Percentiles rank a stretch among this genome's conserved stretches.
These are phyloP conservation scores for Sesbania bispinosa DNA, from an alignment of 306 rosid genomes.

Conservation along the genomic window DNA sequence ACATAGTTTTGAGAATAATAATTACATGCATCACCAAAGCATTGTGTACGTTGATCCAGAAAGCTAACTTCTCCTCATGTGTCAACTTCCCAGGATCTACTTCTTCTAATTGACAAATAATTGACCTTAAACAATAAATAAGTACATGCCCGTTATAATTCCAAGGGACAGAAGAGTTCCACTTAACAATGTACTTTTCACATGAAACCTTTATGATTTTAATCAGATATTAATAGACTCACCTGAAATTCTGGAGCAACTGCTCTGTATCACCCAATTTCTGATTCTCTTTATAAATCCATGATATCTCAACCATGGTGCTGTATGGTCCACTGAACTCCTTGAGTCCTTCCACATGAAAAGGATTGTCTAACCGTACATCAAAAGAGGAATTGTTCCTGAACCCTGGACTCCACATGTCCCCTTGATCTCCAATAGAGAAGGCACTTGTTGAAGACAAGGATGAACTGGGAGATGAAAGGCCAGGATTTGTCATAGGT, in stretches of 20 bases:
- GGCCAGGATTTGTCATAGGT: slow-evolving; percentile 50
- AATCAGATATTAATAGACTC: neutral
- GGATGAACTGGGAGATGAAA: slow-evolving; percentile 80
- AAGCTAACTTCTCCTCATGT: slow-evolving; percentile 83
- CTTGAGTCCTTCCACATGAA: slow-evolving; percentile 77
- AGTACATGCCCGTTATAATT: slow-evolving; percentile 5
- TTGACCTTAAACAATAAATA: slow-evolving; percentile 54
- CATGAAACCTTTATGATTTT: neutral
- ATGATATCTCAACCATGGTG: slow-evolving; percentile 91
- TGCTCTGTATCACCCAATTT: slow-evolving; percentile 63
- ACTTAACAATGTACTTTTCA: neutral
- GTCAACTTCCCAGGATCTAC: slow-evolving; percentile 74
- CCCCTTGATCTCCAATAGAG: slow-evolving; percentile 67
- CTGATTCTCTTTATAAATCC: slow-evolving; percentile 70
- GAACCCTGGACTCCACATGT: slow-evolving; percentile 76
- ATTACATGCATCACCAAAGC: slow-evolving; percentile 94
- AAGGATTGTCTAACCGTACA: slow-evolving; percentile 75
- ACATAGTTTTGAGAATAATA: slow-evolving; percentile 16
- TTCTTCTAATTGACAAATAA: slow-evolving; percentile 67
- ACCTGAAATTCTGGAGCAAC: slow-evolving; percentile 85
- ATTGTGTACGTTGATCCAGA: slow-evolving; percentile 93
- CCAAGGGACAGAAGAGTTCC: neutral
- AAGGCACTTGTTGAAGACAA: slow-evolving; percentile 64
- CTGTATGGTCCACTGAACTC: slow-evolving; percentile 87
- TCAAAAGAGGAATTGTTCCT: slow-evolving; percentile 65